Base-by-base conservation (phyloP, 2,329 filamentous ascomycete genomes). In the Fusarium sp. region DNA sequence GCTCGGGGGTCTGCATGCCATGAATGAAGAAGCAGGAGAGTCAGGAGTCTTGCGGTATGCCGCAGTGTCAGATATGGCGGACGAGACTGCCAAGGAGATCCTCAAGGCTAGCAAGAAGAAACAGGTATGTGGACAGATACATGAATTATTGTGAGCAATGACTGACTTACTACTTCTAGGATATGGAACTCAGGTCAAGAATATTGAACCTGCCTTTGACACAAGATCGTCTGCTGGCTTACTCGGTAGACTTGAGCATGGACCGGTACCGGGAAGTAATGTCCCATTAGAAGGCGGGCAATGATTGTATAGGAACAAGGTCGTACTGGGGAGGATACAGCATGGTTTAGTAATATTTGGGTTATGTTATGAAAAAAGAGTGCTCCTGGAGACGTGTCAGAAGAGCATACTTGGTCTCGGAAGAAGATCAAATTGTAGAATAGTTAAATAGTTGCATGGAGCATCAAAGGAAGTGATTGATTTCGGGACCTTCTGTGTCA, bases 1-100 rank as follows among this genome's bases (percentile, higher is more conserved):
- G n/a, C 76, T 89, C 48, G 79, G 83, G 28, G 85, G 87, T 33
- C 77, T 90, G 32, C 84, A 85, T 28, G 83, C 83, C 28, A 85
- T 89, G 78, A 83, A 83, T 61, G 84, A 83, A 52, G 71, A 75
- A 30, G 75, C 78, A 11, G 72, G 77, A 4, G 80, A 83, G 37
- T 74, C 77, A 7, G 77, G 89, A 65, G 86, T 92, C 75, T 82
- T 88, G 53, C 70, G 78, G 40, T 81, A 78, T 55, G 92, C 94
- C 41, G 93, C 93, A 0, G 85, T 95, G 54, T 89, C 90, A 67
- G 93, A 96, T 75, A 97, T 97, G 86, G 91, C 90, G 46, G 88
- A 88, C 53, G 84, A 89, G 45, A 88, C 95, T 62, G 92, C 91
- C 11, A 86, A 86, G 65, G 86, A 89, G 75, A 86, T 91, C 61